These are phyloP conservation scores for Tricholoma sp. DNA, from an alignment of 768 basidiomycete genomes.

Conservation along the genomic window DNA sequence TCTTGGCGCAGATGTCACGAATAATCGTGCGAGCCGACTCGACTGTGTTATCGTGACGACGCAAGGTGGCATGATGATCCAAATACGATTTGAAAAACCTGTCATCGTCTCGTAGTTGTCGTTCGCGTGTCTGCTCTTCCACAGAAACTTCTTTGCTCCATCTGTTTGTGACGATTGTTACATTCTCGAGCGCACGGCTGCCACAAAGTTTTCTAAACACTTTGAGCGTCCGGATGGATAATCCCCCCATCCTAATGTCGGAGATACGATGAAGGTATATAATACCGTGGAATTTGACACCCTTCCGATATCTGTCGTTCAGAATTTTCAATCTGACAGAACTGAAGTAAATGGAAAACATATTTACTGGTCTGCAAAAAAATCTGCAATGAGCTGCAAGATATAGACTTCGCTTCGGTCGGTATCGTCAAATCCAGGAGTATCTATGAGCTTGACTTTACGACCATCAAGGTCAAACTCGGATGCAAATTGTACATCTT, in stretches of 20 bases:
- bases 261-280: constrained; percentile 35
- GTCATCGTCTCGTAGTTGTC: not conserved
- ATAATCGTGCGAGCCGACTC: not conserved
- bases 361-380: not conserved
- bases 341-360: not conserved
- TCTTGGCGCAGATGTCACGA: not conserved
- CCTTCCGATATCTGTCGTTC: constrained; percentile 12
- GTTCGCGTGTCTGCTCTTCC: constrained; percentile 25
- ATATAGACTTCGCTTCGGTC: constrained; percentile 23
- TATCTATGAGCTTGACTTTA: constrained; percentile 30
- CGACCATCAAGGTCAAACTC: constrained; percentile 24
- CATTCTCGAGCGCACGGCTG: constrained; percentile 35
- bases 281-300: constrained; percentile 28
- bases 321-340: not conserved
- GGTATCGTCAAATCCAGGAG: constrained; percentile 39
- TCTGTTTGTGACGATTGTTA: constrained; percentile 40
- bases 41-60: not conserved
- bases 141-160: constrained; percentile 31
- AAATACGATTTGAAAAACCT: constrained; percentile 38
- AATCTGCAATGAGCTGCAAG: constrained; percentile 22
- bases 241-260: constrained; percentile 32
- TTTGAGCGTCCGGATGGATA: constrained; percentile 34
- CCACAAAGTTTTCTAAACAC: constrained; percentile 41
- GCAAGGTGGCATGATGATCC: constrained; percentile 30
- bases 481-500: not conserved